Base-by-base conservation (phyloP, 2,329 filamentous ascomycete species). In the Alternaria ethzedia region DNA sequence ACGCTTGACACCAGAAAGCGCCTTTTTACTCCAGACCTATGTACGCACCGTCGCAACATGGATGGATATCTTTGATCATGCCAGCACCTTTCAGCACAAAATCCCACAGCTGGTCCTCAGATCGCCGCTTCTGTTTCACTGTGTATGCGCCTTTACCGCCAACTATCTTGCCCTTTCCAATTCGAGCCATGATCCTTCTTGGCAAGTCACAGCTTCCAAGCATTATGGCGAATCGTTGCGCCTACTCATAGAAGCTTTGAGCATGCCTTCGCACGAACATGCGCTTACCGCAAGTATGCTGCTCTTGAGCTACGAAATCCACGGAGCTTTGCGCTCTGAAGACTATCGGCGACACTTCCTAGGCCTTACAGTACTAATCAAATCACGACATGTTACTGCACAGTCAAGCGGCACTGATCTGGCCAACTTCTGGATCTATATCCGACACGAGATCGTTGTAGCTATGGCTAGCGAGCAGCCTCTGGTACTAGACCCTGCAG, bases 361-460 rank as follows among this genome's bases (percentile, higher is more conserved):
- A 10, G 77, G 76, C 7, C 66, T 76, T 5, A 69, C 69, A 9
- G 71, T 73, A 60, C 63, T 79, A 49, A 72, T 79, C 54, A 78
- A 76, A 54, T 64, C 69, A 6, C 70, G 73, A 12, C 63, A 65
- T 13, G 74, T 78, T 20, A 74, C 65, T 21, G 77, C 76, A 12
- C 70, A 72, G 20, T 75, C 73, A 10, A 65, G 52, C 1, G 76
- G 75, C 1, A 73, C 72, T 10, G 73, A 77, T 50, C 64, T 68
- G 13, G 78, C 77, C 7, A 78, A 76, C 17, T 79, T 79, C 59
- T 79, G 77, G 76, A 74, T 79, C 25, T 78, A 78, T 50, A 64
- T 74, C 9, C 59, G 75, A 11, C 76, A 78, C 54, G 75, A 78
- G 55, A 75, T 79, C 46, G 71, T 69, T 4, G 69, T 79, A 4